Evolutionary conservation across 768 basidiomycete genomes (phyloP).

Genomic region (Tylopilus sp.): DNA sequence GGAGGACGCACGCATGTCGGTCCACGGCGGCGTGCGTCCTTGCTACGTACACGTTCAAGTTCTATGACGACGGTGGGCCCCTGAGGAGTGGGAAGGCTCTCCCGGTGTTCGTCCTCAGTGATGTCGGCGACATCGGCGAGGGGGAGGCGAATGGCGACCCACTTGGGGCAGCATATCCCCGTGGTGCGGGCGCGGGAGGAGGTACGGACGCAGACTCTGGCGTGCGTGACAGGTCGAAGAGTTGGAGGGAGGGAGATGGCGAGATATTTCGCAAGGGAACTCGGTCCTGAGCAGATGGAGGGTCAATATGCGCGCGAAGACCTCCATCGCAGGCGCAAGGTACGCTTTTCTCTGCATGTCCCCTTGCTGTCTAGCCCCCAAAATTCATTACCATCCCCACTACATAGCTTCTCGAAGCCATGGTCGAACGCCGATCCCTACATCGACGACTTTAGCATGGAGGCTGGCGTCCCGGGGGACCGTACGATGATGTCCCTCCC

Average conservation of each 20-base stretch:
- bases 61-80: not conserved
- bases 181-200: not conserved
- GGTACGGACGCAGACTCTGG: not conserved
- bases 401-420: constrained; percentile 74
- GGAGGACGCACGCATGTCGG: too few species aligned
- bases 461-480: too few species aligned
- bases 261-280: constrained; percentile 93
- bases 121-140: constrained; percentile 11
- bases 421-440: constrained; percentile 82
- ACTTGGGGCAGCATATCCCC: too few species aligned
- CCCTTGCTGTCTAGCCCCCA: not conserved
- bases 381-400: not conserved
- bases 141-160: not conserved
- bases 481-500: constrained; percentile 16
- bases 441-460: constrained; percentile 59
- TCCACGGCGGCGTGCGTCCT: too few species aligned
- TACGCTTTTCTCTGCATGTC: constrained; percentile 13
- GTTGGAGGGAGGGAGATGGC: constrained; percentile 91
- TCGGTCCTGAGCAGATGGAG: constrained; percentile 85
- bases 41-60: too few species aligned
- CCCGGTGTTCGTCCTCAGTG: not conserved
- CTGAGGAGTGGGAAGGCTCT: constrained; percentile 12
- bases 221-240: constrained; percentile 51
- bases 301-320: constrained; percentile 88
- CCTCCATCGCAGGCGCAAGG: constrained; percentile 77